Percentiles rank a stretch among this genome's conserved stretches.
Conservation (phyloP, 2,329 filamentous ascomycete genomes). For the Thielaviopsis musarum region DNA sequence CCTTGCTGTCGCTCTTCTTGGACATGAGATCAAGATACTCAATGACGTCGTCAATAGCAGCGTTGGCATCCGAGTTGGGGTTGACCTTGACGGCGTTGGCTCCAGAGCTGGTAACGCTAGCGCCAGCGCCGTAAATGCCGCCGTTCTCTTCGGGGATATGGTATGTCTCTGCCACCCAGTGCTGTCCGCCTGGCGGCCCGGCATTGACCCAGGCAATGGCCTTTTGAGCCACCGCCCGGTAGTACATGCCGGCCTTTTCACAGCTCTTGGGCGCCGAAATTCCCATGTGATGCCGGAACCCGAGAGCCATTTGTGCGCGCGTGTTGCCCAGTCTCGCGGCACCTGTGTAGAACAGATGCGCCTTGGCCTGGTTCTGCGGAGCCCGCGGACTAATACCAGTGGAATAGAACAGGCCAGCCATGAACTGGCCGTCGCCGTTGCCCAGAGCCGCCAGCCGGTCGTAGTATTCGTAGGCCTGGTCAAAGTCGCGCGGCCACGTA, state of each 20-base stretch:
- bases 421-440: slow-evolving; percentile 85
- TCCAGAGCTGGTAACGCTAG: slow-evolving; percentile 77
- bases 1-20: slow-evolving; percentile 74
- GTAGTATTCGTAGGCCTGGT: slow-evolving; percentile 66
- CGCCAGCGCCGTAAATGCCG: slow-evolving; percentile 88
- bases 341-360: slow-evolving; percentile 86
- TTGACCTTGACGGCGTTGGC: slow-evolving; percentile 59
- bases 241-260: slow-evolving; percentile 70
- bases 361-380: slow-evolving; percentile 73
- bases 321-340: slow-evolving; percentile 72
- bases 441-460: slow-evolving; percentile 59
- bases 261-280: slow-evolving; percentile 78
- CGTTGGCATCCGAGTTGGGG: slow-evolving; percentile 63
- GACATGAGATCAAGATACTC: slow-evolving; percentile 87
- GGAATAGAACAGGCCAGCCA: slow-evolving; percentile 90
- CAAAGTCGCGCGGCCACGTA: slow-evolving; percentile 68
- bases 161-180: slow-evolving; percentile 61
- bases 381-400: slow-evolving; percentile 76
- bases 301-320: slow-evolving; percentile 83
- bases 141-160: slow-evolving; percentile 80
- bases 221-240: slow-evolving; percentile 87
- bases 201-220: slow-evolving; percentile 75
- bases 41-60: slow-evolving; percentile 80
- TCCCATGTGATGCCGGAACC: slow-evolving; percentile 68
- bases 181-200: slow-evolving; percentile 75